Base-by-base conservation (phyloP, 495 filamentous ascomycete genomes). In the Penicillium goetzii region DNA sequence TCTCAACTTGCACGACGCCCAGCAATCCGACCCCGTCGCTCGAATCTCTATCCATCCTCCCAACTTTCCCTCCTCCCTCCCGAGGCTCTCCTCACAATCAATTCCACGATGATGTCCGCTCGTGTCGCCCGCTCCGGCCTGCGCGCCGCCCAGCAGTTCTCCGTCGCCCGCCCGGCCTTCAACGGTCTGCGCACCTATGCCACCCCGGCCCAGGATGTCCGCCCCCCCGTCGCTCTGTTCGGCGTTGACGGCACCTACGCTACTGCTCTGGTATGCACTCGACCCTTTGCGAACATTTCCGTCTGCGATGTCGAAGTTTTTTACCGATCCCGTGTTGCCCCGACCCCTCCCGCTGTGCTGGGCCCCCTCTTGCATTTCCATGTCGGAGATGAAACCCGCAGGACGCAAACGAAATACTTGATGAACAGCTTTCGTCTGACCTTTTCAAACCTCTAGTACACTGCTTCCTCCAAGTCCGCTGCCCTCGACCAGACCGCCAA, bases 161-260 rank as follows among this genome's bases (percentile, higher is more conserved):
- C 78, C 70, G 75, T 72, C 49, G 75, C 78, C 72, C 78, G 76
- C 74, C 74, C 77, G 63, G 74, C 80, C 65, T 67, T 80, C 58
- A 76, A 77, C 68, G 74, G 78, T 61, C 72, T 84, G 72, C 86
- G 92, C 70, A 81, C 83, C 75, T 98, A 92, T 80, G 93, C 95
- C 77, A 81, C 86, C 72, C 83, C 91, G 63, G 78, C 84, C 73
- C 84, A 87, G 72, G 85, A 88, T 52, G 80, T 88, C 73, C 93
- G 90, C 83, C 88, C 93, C 64, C 95, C 95, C 57, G 84, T 97
- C 74, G 86, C 93, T 59, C 84, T 99, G 66, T 99, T 91, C 80
- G 95, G 95, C 64, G 83, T 99, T 80, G 95, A 97, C 78, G 95
- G 95, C 71, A 98, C 94, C 73, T 99, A 99, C 83, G 96, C 95